A percentile compares a stretch with the other conserved stretches of the same genome.
Conservation (phyloP, 306 rosid species). For the Begonia loranthoides region DNA sequence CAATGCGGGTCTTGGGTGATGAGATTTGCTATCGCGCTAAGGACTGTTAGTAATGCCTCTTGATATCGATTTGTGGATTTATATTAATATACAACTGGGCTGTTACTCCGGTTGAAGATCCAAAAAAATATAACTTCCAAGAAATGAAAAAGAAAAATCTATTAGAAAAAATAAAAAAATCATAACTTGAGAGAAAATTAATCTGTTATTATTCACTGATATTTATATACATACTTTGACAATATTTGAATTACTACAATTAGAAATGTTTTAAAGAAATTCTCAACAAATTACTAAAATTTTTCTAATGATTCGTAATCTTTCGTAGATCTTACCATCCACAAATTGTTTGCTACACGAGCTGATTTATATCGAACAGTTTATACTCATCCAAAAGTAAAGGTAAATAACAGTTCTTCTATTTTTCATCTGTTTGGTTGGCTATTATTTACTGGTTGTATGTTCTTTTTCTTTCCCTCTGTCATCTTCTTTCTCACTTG, state of each 20-base stretch:
- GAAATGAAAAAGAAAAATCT: too few species aligned
- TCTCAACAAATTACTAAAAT: too few species aligned
- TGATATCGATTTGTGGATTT: too few species aligned
- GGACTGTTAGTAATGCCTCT: constrained; percentile 48
- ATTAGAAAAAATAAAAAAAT: too few species aligned
- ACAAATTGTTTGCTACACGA: constrained; percentile 80
- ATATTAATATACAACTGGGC: too few species aligned
- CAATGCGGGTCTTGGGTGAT: constrained; percentile 83
- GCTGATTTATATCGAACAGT: constrained; percentile 92
- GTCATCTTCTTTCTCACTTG: background rate
- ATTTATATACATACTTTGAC: too few species aligned
- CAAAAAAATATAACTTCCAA: too few species aligned
- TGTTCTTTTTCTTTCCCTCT: background rate
- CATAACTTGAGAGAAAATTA: too few species aligned
- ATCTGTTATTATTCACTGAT: too few species aligned
- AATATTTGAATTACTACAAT: too few species aligned
- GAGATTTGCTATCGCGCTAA: constrained; percentile 85
- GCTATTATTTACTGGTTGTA: background rate
- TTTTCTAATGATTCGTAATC: constrained; percentile 9
- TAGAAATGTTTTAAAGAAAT: too few species aligned
- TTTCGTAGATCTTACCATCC: constrained; percentile 65
- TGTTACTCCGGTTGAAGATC: too few species aligned
- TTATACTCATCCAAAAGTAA: constrained; percentile 85
- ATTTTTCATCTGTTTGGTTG: background rate
- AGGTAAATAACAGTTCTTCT: constrained; percentile 31